Base-by-base conservation (phyloP, 441 rosid species). In the Bocquillonia castaneifolia region DNA sequence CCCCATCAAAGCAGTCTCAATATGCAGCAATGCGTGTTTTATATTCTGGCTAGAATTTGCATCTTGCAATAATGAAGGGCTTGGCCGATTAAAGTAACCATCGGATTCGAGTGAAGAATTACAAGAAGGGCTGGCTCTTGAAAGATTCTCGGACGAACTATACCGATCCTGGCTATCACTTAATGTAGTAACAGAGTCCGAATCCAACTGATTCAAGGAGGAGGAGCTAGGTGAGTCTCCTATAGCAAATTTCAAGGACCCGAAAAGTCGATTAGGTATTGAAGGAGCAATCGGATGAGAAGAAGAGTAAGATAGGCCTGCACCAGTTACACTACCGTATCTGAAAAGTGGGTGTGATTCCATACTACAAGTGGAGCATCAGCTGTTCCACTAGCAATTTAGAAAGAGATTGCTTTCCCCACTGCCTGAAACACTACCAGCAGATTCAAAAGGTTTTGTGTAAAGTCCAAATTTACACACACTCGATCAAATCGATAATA, bases 1-100 rank as follows among this genome's bases (percentile, higher is more conserved):
- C 10, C 57, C 85, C 86, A 86, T 83, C 20, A 83, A 73, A 65
- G 77, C 80, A 39, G 79, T 82, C 78, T 88, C 93, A 39, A 86
- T 69, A 66, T 79, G 79, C 74, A 70, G 83, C 64, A 86, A 69
- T 18, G 74, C 70, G 52, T 80, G 76, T 65, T 74, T 78, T 45
- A 79, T 66, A 67, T 75, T 71, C 54, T 64, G 78, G 72, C 82
- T 72, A 63, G 73, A 63, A 76, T 66, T 66, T 32, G 67, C 78
- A 75, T 79, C 74, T 37, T 52, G 72, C 45, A 48, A 36, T 37
- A 59, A 68, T n/a, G 84, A 74, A 50, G 84, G 83, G 76, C 84
- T 78, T 36, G 65, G 70, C 58, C 44, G 59, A 37, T 74, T 74
- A 70, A 74, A 65, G 68, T 67, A 64, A 72, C 74, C 34, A 67